Evolutionary conservation across 306 rosid species (phyloP).

Genomic region (Argentina anserina): DNA sequence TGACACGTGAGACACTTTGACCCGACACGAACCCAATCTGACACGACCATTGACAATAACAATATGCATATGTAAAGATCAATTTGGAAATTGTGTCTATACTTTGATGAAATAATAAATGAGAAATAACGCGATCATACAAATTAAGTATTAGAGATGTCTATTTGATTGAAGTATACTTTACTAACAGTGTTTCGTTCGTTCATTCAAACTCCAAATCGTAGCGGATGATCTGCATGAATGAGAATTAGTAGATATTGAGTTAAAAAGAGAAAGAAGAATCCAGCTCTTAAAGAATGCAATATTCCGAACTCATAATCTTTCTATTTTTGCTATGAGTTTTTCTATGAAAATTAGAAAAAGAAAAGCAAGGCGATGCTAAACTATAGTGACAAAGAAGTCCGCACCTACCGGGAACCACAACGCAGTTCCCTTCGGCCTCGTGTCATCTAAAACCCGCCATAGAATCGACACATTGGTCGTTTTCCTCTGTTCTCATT

Average conservation of each 20-base stretch:
- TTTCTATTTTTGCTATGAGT: not conserved
- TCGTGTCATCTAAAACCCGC: not conserved
- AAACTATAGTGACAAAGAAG: not conserved
- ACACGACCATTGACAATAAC: no score
- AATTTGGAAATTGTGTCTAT: not conserved
- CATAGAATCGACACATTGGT: not conserved
- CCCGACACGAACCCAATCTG: no score
- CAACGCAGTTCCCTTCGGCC: not conserved
- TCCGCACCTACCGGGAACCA: not conserved
- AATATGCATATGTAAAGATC: not conserved
- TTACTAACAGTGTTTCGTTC: no score
- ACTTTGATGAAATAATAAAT: not conserved
- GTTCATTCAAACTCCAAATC: not conserved
- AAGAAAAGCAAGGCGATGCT: not conserved
- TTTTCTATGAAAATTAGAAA: not conserved
- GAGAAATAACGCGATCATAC: not conserved
- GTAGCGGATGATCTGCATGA: not conserved
- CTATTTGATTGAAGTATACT: no score
- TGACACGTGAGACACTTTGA: no score
- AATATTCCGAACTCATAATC: not conserved
- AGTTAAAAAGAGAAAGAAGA: not conserved
- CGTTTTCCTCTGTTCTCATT: not conserved
- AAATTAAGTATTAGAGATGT: rapidly evolving
- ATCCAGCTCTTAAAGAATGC: not conserved
- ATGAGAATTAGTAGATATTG: not conserved